Percentiles rank a stretch among this genome's conserved stretches.
These are phyloP conservation scores for Mycena sanguinolenta DNA, from an alignment of 768 basidiomycete genomes.

Conservation along the genomic window DNA sequence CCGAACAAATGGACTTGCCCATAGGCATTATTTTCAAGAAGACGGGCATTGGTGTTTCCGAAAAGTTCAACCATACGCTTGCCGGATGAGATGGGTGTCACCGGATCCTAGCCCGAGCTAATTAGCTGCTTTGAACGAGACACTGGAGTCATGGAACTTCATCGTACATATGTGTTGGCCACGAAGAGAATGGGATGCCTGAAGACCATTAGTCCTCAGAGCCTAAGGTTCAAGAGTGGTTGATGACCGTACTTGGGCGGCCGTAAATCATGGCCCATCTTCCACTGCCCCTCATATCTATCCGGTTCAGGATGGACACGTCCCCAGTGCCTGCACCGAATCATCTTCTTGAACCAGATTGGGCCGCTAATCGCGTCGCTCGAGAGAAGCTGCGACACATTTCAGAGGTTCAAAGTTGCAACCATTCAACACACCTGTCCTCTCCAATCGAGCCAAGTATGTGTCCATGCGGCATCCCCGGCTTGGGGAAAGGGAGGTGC, in stretches of 20 bases:
- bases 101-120: conserved; percentile 9
- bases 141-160: background rate
- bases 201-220: background rate
- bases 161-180: conserved; percentile 21
- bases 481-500: conserved; percentile 1
- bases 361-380: conserved; percentile 16
- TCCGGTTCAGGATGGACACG: conserved; percentile 17
- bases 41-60: conserved; percentile 17
- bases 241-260: conserved; percentile 9
- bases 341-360: conserved; percentile 15
- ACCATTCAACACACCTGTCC: background rate
- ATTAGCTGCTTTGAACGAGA: background rate
- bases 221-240: background rate
- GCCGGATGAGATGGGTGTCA: conserved; percentile 19
- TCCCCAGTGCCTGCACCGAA: conserved; percentile 27
- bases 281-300: conserved; percentile 22
- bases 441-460: conserved; percentile 17
- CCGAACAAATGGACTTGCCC: background rate
- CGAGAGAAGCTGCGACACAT: conserved; percentile 6
- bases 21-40: conserved; percentile 19
- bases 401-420: background rate
- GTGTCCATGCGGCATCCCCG: conserved; percentile 10
- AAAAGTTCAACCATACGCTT: conserved; percentile 21
- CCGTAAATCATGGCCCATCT: conserved; percentile 21
- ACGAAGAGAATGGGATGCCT: conserved; percentile 30